Conservation (phyloP, 805 yeast genomes). For the Wickerhamomyces bisporus region DNA sequence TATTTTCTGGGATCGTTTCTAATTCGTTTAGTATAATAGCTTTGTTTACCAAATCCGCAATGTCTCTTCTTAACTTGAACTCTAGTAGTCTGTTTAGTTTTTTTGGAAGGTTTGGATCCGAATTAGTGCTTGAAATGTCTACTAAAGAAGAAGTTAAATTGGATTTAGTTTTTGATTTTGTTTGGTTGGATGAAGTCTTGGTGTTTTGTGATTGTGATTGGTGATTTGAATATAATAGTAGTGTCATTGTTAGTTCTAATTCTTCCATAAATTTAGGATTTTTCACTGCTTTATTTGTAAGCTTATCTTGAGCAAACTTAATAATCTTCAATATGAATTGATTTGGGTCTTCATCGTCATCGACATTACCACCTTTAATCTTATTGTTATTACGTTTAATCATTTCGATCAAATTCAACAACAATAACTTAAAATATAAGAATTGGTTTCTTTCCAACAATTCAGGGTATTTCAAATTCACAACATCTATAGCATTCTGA, state of each 20-base stretch:
- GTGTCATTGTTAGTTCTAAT: slow-evolving; percentile 78
- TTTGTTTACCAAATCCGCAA: slow-evolving; percentile 67
- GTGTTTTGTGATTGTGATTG: background rate
- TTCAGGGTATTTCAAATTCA: slow-evolving; percentile 58
- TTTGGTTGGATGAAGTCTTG: no score
- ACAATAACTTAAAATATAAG: slow-evolving; percentile 66
- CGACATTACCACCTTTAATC: slow-evolving; percentile 18
- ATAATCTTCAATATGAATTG: slow-evolving; percentile 50
- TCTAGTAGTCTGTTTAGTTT: slow-evolving; percentile 54
- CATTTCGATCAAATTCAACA: slow-evolving; percentile 76
- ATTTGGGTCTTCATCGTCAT: slow-evolving; percentile 30
- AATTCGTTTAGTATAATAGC: slow-evolving; percentile 38
- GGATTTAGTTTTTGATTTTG: slow-evolving; percentile 13
- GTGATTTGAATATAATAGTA: slow-evolving; percentile 47
- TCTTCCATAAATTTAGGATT: slow-evolving; percentile 60
- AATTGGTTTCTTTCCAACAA: slow-evolving; percentile 57
- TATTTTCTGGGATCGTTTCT: background rate
- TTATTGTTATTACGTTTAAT: slow-evolving; percentile 42
- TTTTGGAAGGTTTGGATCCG: no score
- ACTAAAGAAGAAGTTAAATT: no score
- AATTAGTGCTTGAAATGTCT: no score
- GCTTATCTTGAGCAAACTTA: slow-evolving; percentile 53
- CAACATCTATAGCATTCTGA: slow-evolving; percentile 47
- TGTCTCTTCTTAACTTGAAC: slow-evolving; percentile 52
- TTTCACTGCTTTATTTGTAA: slow-evolving; percentile 56